These are phyloP conservation scores for Phialemoniopsis sp. DNA, from an alignment of 2,329 filamentous ascomycete species.

Conservation along the genomic window DNA sequence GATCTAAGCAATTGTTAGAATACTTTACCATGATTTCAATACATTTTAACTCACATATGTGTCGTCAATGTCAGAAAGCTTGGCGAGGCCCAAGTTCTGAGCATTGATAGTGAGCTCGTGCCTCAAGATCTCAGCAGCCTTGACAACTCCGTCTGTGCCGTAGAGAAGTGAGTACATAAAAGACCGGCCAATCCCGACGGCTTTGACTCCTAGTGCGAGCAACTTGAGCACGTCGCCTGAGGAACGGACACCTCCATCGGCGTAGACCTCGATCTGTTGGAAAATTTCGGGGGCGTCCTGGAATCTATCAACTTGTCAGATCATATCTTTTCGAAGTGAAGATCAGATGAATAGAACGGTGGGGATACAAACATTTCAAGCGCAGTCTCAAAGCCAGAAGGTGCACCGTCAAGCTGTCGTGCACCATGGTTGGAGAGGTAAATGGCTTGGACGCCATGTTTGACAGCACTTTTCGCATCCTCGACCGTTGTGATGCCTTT, in stretches of 20 bases:
- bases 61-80: no score
- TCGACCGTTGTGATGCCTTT: constrained; percentile 32
- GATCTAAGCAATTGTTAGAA: no score
- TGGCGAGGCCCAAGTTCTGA: no score
- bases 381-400: constrained; percentile 22
- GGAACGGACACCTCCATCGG: constrained; percentile 31
- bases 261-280: constrained; percentile 27
- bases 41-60: no score
- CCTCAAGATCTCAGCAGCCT: constrained; percentile 22
- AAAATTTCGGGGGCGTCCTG: constrained; percentile 30
- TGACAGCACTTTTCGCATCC: constrained; percentile 25
- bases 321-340: no score
- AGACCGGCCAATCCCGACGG: constrained; percentile 36
- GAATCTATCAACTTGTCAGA: no score
- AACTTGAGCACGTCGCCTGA: constrained; percentile 34
- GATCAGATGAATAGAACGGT: no score
- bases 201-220: constrained; percentile 32
- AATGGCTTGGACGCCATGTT: constrained; percentile 27
- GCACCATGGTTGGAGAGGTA: constrained; percentile 36
- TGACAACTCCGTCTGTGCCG: constrained; percentile 29
- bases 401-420: constrained; percentile 33
- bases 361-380: constrained; percentile 24
- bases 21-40: no score
- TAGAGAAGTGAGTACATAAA: constrained; percentile 46
- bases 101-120: no score